Conservation (phyloP, 371 early-diverging fungal genomes). For the Apophysomyces variabilis region DNA sequence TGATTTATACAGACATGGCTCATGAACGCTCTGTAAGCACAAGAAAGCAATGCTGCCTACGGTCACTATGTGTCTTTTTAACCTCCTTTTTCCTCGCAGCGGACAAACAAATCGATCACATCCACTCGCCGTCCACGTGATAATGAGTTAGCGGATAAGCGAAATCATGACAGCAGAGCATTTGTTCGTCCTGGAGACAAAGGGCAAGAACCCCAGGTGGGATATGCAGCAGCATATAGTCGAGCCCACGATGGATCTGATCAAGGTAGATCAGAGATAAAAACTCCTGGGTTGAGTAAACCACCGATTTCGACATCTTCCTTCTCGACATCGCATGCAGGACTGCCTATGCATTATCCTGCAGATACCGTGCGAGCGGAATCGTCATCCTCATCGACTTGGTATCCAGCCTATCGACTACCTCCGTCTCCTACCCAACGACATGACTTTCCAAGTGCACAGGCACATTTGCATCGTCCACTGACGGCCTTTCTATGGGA, state of each 20-base stretch:
- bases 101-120: not conserved
- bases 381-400: constrained; percentile 12
- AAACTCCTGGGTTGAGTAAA: not conserved
- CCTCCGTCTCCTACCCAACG: constrained; percentile 1
- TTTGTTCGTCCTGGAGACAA: no score
- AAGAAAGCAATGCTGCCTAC: no score
- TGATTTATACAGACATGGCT: constrained; percentile 58
- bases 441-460: not conserved
- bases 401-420: constrained; percentile 14
- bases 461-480: constrained; percentile 14
- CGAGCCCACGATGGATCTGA: no score
- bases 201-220: no score
- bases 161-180: not conserved
- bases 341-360: constrained; percentile 2
- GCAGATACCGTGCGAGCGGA: not conserved
- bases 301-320: no score
- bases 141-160: constrained; percentile 2
- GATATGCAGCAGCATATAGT: no score
- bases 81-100: not conserved
- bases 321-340: no score
- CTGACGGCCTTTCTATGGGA: constrained; percentile 28
- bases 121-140: constrained; percentile 4
- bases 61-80: no score
- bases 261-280: no score
- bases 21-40: constrained; percentile 23